Evolutionary conservation across 345 rosid species (phyloP).

Genomic region (Carallia pectinifolia): DNA sequence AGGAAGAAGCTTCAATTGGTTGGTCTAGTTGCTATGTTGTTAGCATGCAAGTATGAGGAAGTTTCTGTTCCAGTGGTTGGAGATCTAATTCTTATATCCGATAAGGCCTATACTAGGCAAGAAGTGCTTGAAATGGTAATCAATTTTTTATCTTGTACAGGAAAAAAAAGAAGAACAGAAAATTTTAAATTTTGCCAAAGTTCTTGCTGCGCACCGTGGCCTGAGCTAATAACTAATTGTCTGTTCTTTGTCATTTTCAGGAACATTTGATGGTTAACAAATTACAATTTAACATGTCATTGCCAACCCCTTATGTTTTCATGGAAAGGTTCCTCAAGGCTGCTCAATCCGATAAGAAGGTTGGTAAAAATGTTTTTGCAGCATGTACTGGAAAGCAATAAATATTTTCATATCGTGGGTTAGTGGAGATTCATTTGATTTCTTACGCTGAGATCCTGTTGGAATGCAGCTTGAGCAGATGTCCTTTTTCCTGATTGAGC

Average conservation of each 20-base stretch:
- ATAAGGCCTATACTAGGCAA: conserved; percentile 72
- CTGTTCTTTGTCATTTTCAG: conserved; percentile 33
- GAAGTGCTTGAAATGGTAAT: conserved; percentile 77
- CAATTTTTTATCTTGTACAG: background rate
- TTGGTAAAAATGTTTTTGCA: conserved; percentile 8
- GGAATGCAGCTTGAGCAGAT: conserved; percentile 57
- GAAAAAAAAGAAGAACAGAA: too few relatives aligned
- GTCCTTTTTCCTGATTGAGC: conserved; percentile 86
- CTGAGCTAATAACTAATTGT: background rate
- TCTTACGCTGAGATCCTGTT: background rate
- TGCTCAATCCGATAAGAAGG: conserved; percentile 81
- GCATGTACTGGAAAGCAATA: too few relatives aligned
- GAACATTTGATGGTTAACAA: conserved; percentile 71
- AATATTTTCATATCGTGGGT: too few relatives aligned
- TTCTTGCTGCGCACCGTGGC: too few relatives aligned
- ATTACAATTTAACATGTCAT: conserved; percentile 79
- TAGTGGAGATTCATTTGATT: too few relatives aligned
- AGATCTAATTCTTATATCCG: conserved; percentile 84
- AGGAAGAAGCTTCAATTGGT: conserved; percentile 93
- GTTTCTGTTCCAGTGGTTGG: conserved; percentile 85
- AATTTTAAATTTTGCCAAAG: background rate
- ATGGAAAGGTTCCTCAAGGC: conserved; percentile 82
- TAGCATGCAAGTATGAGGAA: conserved; percentile 98
- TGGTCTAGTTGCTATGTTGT: conserved; percentile 83
- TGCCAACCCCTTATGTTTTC: conserved; percentile 85